Conservation (phyloP, 768 basidiomycete species). For the Xanthoconium purpureum region DNA sequence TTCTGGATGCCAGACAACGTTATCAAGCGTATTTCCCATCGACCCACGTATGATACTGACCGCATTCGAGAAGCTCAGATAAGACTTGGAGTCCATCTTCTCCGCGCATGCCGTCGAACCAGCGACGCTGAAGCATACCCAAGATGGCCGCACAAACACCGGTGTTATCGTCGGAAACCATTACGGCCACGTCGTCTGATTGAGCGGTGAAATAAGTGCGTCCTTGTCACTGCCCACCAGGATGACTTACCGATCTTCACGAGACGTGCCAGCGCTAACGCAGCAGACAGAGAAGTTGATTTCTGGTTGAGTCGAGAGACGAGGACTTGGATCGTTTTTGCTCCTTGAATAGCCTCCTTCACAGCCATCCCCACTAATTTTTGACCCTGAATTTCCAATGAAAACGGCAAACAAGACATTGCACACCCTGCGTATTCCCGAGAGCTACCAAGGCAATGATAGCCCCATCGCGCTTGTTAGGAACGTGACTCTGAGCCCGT, state of each 20-base stretch:
- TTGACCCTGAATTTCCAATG: not conserved
- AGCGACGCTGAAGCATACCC: slow-evolving; percentile 23
- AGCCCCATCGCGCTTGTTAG: slow-evolving; percentile 16
- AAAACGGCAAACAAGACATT: not conserved
- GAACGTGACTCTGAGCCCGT: slow-evolving; percentile 4
- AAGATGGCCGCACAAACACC: slow-evolving; percentile 9
- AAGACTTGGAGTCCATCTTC: slow-evolving; percentile 27
- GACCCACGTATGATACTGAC: slow-evolving; percentile 7
- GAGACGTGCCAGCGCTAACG: slow-evolving; percentile 15
- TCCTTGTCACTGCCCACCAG: not conserved
- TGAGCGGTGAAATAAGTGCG: not conserved
- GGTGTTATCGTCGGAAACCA: slow-evolving; percentile 3
- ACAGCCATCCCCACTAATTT: slow-evolving; percentile 7
- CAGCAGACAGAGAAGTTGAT: slow-evolving; percentile 20
- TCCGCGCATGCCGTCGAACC: slow-evolving; percentile 28
- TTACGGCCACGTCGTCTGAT: slow-evolving; percentile 17
- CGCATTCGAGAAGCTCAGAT: slow-evolving; percentile 15
- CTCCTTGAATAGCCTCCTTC: slow-evolving; percentile 11
- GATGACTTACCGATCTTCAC: slow-evolving; percentile 17
- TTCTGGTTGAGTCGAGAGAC: slow-evolving; percentile 15
- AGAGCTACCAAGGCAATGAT: slow-evolving; percentile 18
- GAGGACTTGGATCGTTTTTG: slow-evolving; percentile 15
- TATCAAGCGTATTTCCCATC: not conserved
- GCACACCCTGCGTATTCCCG: slow-evolving; percentile 7
- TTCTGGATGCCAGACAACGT: slow-evolving; percentile 3